These are phyloP conservation scores for Agrocybe pediades DNA, from an alignment of 768 basidiomycete species.

Conservation along the genomic window DNA sequence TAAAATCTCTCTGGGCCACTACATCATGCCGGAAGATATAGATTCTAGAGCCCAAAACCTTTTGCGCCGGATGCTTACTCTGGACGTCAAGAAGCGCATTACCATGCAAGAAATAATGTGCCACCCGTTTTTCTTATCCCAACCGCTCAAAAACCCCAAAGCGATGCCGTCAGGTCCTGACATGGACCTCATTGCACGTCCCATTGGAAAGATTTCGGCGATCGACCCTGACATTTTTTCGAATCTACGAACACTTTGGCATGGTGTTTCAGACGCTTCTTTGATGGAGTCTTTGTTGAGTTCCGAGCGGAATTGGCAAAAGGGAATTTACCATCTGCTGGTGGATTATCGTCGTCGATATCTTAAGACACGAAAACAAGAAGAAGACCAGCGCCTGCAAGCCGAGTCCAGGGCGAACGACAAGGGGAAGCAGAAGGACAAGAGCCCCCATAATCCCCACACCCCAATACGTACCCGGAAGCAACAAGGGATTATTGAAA, in stretches of 20 bases:
- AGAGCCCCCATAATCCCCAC: conserved; percentile 12
- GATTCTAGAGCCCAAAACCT: conserved; percentile 74
- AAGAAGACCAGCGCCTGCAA: conserved; percentile 49
- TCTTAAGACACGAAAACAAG: conserved; percentile 69
- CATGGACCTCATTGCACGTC: conserved; percentile 68
- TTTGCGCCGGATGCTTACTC: conserved; percentile 78
- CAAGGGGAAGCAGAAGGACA: conserved; percentile 31
- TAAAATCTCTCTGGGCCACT: conserved; percentile 76
- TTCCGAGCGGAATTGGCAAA: conserved; percentile 85
- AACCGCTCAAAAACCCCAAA: conserved; percentile 44
- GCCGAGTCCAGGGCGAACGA: conserved; percentile 30
- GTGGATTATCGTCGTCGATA: conserved; percentile 78
- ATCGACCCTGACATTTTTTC: conserved; percentile 90
- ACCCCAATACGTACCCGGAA: conserved; percentile 28
- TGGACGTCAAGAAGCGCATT: conserved; percentile 73
- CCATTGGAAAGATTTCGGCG: conserved; percentile 59
- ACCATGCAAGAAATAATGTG: conserved; percentile 77
- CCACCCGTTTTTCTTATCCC: conserved; percentile 78
- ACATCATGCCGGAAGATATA: conserved; percentile 73
- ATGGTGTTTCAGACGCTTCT: conserved; percentile 71
- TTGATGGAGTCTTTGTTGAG: conserved; percentile 70
- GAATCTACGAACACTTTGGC: conserved; percentile 93
- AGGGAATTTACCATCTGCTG: conserved; percentile 93
- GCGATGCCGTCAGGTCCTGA: conserved; percentile 48
- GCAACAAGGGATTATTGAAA: conserved; percentile 27